Evolutionary conservation across 495 filamentous ascomycete genomes (phyloP).

Genomic region (Talaromyces liani): DNA sequence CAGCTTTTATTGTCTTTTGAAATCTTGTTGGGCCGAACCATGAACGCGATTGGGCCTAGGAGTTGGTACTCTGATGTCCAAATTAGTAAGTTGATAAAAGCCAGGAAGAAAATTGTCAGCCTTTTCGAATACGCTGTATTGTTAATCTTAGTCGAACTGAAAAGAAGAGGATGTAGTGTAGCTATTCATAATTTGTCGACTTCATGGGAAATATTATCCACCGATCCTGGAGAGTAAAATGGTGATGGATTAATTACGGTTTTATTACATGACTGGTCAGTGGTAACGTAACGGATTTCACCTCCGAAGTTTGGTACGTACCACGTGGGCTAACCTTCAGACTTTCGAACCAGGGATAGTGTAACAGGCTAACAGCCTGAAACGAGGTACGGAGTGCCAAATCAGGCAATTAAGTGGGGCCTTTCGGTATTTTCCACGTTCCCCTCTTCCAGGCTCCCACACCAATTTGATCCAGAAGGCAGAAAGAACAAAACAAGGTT

Average conservation of each 20-base stretch:
- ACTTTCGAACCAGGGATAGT: background rate
- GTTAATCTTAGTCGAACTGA: background rate
- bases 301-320: background rate
- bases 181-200: background rate
- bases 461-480: background rate
- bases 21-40: background rate
- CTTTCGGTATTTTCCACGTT: background rate
- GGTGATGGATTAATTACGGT: background rate
- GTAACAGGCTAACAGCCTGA: background rate
- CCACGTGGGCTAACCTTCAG: background rate
- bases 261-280: background rate
- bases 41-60: background rate
- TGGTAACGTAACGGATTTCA: background rate
- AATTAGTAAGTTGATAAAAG: background rate
- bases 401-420: background rate
- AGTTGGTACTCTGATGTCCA: background rate
- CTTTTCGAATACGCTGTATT: background rate
- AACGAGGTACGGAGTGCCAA: background rate
- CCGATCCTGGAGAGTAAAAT: no score
- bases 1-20: background rate
- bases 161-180: background rate
- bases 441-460: background rate
- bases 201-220: background rate
- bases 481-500: background rate
- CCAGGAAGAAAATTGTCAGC: background rate